A percentile compares a stretch with the other conserved stretches of the same genome.
Conservation (phyloP, 768 basidiomycete species). For the Lactarius sp. region DNA sequence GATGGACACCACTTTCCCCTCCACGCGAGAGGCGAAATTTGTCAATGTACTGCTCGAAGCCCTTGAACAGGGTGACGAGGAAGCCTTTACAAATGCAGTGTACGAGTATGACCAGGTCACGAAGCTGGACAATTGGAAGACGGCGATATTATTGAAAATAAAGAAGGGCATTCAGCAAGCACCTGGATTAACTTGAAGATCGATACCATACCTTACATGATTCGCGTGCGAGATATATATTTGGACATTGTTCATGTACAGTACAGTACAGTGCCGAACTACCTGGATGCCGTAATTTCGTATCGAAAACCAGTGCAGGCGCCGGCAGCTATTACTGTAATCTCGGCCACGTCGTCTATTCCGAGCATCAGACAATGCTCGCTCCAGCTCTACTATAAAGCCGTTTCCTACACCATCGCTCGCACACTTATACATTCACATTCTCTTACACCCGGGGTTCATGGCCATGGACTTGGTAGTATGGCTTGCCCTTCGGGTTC, state of each 20-base stretch:
- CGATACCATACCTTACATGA: background rate
- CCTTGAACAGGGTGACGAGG: slow-evolving; percentile 63
- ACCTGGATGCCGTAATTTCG: background rate
- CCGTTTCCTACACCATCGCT: background rate
- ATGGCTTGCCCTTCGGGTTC: slow-evolving; percentile 43
- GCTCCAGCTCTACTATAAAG: background rate
- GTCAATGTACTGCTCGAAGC: slow-evolving; percentile 72
- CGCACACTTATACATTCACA: background rate
- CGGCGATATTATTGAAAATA: slow-evolving; percentile 80
- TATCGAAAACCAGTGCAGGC: background rate
- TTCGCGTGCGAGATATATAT: background rate
- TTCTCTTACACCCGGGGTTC: background rate
- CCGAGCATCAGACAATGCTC: slow-evolving; percentile 9
- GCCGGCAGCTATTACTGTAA: background rate
- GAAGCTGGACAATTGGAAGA: slow-evolving; percentile 97
- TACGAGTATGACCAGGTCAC: slow-evolving; percentile 88
- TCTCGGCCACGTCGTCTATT: slow-evolving; percentile 11
- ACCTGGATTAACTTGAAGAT: slow-evolving; percentile 31
- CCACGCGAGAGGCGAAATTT: slow-evolving; percentile 92
- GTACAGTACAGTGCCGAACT: background rate
- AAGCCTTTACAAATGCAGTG: slow-evolving; percentile 77
- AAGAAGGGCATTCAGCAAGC: slow-evolving; percentile 74
- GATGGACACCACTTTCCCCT: slow-evolving; percentile 81
- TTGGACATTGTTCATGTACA: background rate
- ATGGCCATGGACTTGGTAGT: slow-evolving; percentile 41